Conservation (phyloP, 306 rosid species). For the Lathyrus tuberosus region DNA sequence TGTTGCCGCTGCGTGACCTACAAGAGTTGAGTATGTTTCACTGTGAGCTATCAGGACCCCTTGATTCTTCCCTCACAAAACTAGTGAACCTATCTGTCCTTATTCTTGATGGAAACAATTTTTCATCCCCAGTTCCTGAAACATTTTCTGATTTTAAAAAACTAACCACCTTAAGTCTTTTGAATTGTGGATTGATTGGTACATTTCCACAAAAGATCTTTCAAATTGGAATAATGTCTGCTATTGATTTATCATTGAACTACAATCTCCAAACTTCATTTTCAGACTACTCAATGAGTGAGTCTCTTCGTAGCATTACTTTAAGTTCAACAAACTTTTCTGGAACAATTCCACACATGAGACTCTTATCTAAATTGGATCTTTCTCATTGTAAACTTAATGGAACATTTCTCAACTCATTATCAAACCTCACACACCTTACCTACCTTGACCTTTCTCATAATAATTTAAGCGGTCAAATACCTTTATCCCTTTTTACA, state of each 20-base stretch:
- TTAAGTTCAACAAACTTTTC: too few species aligned
- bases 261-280: too few species aligned
- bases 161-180: conserved; percentile 6
- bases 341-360: background rate
- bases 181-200: background rate
- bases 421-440: conserved; percentile 24
- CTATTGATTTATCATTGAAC: too few species aligned
- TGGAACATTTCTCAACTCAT: background rate
- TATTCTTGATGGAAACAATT: background rate
- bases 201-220: too few species aligned
- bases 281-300: too few species aligned
- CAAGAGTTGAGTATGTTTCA: conserved; percentile 13
- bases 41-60: conserved; percentile 34
- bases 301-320: too few species aligned
- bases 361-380: too few species aligned
- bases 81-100: background rate
- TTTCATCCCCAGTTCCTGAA: conserved; percentile 29
- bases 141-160: conserved; percentile 20
- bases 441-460: conserved; percentile 1
- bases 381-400: too few species aligned
- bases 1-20: background rate
- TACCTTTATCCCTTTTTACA: background rate
- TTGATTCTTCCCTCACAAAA: conserved; percentile 19
- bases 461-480: conserved; percentile 1
- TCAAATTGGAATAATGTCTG: too few species aligned